phyloP scores from a whole-genome alignment of 2,329 filamentous ascomycete genomes.

The Botrytis tulipae region DNA sequence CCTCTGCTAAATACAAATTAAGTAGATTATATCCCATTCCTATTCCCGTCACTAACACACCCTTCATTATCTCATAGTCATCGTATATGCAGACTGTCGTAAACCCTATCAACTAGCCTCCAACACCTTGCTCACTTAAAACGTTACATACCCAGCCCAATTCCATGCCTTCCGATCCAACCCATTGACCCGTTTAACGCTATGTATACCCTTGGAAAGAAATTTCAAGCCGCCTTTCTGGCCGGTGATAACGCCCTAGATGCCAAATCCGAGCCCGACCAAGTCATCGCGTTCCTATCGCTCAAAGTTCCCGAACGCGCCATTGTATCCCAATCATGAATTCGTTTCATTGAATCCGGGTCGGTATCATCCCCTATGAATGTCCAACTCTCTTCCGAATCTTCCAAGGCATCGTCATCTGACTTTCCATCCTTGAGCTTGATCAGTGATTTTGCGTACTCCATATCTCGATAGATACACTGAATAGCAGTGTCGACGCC shows the following conservation, averaged over 20 bases:
- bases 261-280: conserved; percentile 23
- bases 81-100: background rate
- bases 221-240: conserved; percentile 12
- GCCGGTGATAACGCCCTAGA: conserved; percentile 13
- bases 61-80: background rate
- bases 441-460: conserved; percentile 84
- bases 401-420: conserved; percentile 53
- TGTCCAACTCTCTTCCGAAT: conserved; percentile 83
- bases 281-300: conserved; percentile 16
- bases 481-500: conserved; percentile 90
- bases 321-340: conserved; percentile 38
- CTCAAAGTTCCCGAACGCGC: conserved; percentile 30
- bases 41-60: background rate
- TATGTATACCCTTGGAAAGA: background rate
- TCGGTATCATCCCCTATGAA: conserved; percentile 62
- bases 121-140: background rate
- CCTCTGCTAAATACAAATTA: conserved; percentile 8
- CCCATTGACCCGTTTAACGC: background rate
- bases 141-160: background rate
- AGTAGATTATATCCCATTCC: background rate
- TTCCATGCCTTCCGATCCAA: background rate
- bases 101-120: background rate
- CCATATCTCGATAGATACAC: conserved; percentile 89
- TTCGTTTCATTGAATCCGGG: conserved; percentile 35
- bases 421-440: conserved; percentile 60